Evolutionary conservation across 176 grass and related monocot genomes (phyloP).

Genomic region (Oryza longistaminata): DNA sequence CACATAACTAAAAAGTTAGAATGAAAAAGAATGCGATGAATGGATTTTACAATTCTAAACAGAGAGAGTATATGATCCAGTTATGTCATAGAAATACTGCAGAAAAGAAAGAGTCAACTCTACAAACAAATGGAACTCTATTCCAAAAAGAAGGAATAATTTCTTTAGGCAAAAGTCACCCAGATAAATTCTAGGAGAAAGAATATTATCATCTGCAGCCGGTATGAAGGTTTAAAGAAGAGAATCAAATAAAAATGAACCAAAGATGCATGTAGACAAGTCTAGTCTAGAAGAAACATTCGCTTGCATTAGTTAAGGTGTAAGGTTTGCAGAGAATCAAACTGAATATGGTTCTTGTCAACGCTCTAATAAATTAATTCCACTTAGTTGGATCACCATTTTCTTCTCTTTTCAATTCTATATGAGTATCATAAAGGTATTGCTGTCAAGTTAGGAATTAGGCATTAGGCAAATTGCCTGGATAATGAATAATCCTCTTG

Average conservation of each 20-base stretch:
- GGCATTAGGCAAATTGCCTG: background rate
- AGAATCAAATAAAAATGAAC: background rate
- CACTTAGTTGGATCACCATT: background rate
- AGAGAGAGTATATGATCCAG: background rate
- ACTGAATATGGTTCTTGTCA: conserved; percentile 21
- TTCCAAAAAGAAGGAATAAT: conserved; percentile 25
- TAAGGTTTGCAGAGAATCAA: background rate
- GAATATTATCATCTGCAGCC: background rate
- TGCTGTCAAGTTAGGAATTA: conserved; percentile 12
- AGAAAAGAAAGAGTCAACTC: background rate
- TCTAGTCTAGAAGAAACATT: conserved; percentile 3
- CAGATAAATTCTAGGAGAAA: background rate
- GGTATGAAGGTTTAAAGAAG: background rate
- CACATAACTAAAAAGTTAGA: background rate
- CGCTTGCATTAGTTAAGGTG: background rate
- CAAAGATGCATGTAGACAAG: background rate
- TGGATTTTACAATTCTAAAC: background rate
- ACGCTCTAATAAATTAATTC: conserved; percentile 3
- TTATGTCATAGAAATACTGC: background rate
- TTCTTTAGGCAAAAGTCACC: background rate
- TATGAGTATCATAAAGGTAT: background rate
- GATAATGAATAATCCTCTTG: background rate
- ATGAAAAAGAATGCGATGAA: background rate
- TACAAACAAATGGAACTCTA: background rate
- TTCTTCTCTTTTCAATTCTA: conserved; percentile 7